Conservation (phyloP, 179 eudicot genomes). For the Silene vulgaris region DNA sequence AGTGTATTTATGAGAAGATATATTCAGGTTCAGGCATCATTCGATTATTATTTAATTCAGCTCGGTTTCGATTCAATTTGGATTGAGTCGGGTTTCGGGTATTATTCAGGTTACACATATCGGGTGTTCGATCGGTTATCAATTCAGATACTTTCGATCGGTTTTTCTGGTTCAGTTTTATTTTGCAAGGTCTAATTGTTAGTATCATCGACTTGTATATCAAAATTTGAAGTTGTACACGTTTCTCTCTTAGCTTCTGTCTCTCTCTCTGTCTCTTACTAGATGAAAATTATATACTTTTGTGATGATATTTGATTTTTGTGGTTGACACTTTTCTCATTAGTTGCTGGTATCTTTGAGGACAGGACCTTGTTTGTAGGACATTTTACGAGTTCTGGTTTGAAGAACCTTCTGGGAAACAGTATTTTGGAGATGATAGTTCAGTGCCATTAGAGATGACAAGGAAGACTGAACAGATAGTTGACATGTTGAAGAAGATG, state of each 20-base stretch:
- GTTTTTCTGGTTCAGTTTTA: no score
- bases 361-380: slow-evolving; percentile 96
- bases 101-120: no score
- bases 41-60: no score
- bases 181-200: no score
- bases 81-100: no score
- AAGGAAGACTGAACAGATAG: slow-evolving; percentile 93
- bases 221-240: not conserved
- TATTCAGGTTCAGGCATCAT: no score
- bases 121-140: no score
- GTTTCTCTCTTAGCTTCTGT: slow-evolving; percentile 1
- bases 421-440: slow-evolving; percentile 64
- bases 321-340: slow-evolving; percentile 1
- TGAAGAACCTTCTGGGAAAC: slow-evolving; percentile 80
- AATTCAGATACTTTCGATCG: no score
- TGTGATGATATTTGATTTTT: slow-evolving; percentile 9
- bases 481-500: slow-evolving; percentile 83
- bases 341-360: slow-evolving; percentile 14
- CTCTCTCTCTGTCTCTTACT: not conserved
- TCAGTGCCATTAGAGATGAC: slow-evolving; percentile 90
- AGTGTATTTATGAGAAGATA: no score
- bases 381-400: slow-evolving; percentile 99
- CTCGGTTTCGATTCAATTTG: no score
- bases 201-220: not conserved
- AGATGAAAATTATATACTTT: not conserved